Evolutionary conservation across 495 filamentous ascomycete species (phyloP), one percentile per base, ranked within the genome.

Genomic region (Collariella sp.): DNA sequence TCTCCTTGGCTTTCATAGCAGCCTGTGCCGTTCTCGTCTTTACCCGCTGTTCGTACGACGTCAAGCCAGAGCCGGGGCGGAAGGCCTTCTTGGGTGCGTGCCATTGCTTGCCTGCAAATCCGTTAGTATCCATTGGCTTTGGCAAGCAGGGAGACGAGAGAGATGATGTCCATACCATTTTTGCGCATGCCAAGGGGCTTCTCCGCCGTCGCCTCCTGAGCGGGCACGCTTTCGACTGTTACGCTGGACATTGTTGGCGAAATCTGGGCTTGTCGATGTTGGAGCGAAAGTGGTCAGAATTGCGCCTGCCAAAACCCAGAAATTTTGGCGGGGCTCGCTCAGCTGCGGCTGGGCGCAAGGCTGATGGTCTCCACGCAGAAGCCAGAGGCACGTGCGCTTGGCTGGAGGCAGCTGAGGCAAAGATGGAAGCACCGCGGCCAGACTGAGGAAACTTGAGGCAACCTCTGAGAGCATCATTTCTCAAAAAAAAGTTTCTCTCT

Each of bases 61-160:
- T 87, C 61, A 88, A 73, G 23, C 87, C 87, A 7, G 83, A 78
- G 38, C 69, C 83, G 3, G 88, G 91, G 7, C 93, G 88, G 69
- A 98, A 97, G n/a, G 91, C 82, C 48, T 83, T 83, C 65, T 86
- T 88, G 19, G 79, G 72, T 35, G 76, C 68, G 69, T 95, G 89
- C 93, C 93, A 98, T 77, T 94, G 85, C 72, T 96, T 96, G 56
- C 91, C 91, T 97, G 34, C 2, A 3, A 35, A n/a, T 49, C 5
- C 19, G 20, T 31, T 31, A 31, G 9, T 9, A 31, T n/a, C n/a
- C 19, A 50, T 56, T 22, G 60, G 46, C 23, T 56, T 57, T n/a
- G 38, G 41, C 29, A 19, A 16, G n/a, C 20, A 22, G 15, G 13
- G 20, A 23, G 16, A 4, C 18, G 26, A 19, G 6, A 26, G 16